Percentiles rank a stretch among this genome's conserved stretches.
Evolutionary conservation across 805 yeast genomes (phyloP).

Genomic region (Debaryomyces castellii): DNA sequence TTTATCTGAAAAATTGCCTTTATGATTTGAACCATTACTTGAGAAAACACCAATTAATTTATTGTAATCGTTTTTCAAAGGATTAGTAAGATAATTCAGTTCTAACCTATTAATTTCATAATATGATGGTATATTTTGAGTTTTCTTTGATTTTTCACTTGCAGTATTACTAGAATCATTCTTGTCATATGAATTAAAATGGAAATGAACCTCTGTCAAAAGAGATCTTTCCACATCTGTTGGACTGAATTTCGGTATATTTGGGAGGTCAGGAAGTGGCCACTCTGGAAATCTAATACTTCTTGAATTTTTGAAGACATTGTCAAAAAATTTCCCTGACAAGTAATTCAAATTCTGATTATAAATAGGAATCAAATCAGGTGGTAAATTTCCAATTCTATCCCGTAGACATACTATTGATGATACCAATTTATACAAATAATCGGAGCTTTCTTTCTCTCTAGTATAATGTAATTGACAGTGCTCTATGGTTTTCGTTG

Average conservation of each 20-base stretch:
- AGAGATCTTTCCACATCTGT: constrained; percentile 79
- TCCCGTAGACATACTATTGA: constrained; percentile 82
- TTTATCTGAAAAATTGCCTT: constrained; percentile 30
- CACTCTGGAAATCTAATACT: constrained; percentile 44
- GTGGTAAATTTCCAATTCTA: constrained; percentile 77
- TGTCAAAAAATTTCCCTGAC: constrained; percentile 54
- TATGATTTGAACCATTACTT: constrained; percentile 26
- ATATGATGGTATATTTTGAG: constrained; percentile 32
- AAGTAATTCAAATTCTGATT: constrained; percentile 63
- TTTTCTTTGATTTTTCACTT: constrained; percentile 9
- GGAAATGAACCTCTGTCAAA: constrained; percentile 70
- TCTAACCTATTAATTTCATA: constrained; percentile 63
- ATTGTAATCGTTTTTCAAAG: constrained; percentile 52
- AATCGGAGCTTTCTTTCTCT: constrained; percentile 25
- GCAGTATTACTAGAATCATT: constrained; percentile 25
- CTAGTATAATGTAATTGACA: constrained; percentile 51
- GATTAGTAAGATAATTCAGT: constrained; percentile 69
- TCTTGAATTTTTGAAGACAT: constrained; percentile 21
- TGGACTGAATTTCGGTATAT: constrained; percentile 60
- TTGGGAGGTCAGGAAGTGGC: constrained; percentile 77
- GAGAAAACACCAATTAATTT: constrained; percentile 48
- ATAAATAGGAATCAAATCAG: constrained; percentile 75
- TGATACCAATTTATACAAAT: constrained; percentile 69
- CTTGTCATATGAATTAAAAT: constrained; percentile 50
- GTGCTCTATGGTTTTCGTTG: constrained; percentile 84